These are phyloP conservation scores for peach (Prunus persica) DNA, from an alignment of 306 rosid species.

Conservation along the genomic window DNA sequence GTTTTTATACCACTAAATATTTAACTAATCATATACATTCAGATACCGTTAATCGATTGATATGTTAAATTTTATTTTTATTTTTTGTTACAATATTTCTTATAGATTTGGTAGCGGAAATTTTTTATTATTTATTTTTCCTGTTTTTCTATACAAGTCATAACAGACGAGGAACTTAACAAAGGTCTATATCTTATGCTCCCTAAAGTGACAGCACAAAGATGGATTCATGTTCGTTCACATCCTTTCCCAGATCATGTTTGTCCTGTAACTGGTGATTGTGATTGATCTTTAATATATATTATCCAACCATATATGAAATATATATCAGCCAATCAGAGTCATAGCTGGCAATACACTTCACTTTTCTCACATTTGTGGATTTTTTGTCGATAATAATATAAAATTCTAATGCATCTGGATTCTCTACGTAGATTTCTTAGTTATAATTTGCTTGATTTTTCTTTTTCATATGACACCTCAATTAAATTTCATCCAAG, in stretches of 20 bases:
- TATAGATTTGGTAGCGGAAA: background rate
- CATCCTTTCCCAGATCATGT: slow-evolving; percentile 13
- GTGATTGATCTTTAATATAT: background rate
- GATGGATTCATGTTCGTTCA: slow-evolving; percentile 3
- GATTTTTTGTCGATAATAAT: background rate
- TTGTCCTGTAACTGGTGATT: slow-evolving; percentile 1
- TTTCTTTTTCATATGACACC: no score
- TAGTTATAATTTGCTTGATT: no score
- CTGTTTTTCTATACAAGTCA: background rate
- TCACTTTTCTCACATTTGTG: background rate
- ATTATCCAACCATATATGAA: background rate
- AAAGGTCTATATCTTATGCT: background rate
- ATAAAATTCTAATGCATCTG: no score
- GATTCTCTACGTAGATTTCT: no score
- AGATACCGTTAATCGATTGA: no score
- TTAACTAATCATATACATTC: no score
- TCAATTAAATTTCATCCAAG: no score
- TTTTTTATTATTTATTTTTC: no score
- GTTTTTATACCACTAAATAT: no score
- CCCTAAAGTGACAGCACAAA: slow-evolving; percentile 15
- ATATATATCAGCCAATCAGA: background rate
- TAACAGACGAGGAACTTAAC: background rate
- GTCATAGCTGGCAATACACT: no score
- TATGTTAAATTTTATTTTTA: no score
- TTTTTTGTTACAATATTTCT: no score